These are phyloP conservation scores for Begonia peltatifolia DNA, from an alignment of 306 rosid genomes.

Conservation along the genomic window DNA sequence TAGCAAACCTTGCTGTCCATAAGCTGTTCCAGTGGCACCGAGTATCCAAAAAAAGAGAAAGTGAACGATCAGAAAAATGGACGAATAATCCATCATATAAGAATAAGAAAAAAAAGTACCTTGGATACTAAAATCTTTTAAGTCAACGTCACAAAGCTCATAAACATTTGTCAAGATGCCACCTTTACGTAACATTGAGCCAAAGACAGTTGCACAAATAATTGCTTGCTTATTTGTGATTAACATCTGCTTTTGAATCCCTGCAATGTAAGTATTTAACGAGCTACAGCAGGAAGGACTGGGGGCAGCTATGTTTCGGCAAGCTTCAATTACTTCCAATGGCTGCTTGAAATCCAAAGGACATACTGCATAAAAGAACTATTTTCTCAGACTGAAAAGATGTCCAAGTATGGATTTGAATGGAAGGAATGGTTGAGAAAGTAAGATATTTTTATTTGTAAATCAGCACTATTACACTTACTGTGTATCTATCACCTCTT, in stretches of 20 bases:
- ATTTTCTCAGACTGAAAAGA: conserved; percentile 1
- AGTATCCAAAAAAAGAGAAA: conserved; percentile 4
- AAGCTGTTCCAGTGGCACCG: conserved; percentile 40
- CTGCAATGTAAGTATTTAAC: conserved; percentile 59
- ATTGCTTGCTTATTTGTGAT: conserved; percentile 95
- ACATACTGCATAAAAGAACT: conserved; percentile 50
- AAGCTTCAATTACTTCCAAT: conserved; percentile 56
- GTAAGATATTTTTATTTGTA: too few relatives aligned
- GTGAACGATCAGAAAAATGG: neutral
- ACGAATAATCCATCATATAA: too few relatives aligned
- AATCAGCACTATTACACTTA: too few relatives aligned
- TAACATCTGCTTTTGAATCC: conserved; percentile 85
- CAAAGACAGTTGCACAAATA: conserved; percentile 82
- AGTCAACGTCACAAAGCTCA: conserved; percentile 88
- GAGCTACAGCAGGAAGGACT: conserved; percentile 93
- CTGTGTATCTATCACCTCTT: too few relatives aligned
- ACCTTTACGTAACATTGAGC: conserved; percentile 78
- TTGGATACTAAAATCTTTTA: conserved; percentile 98
- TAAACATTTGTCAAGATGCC: conserved; percentile 76
- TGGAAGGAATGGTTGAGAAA: too few relatives aligned
- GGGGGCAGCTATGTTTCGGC: conserved; percentile 77
- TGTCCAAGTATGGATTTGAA: too few relatives aligned
- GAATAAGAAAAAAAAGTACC: conserved; percentile 17
- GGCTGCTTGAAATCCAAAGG: conserved; percentile 86
- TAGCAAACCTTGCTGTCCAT: conserved; percentile 60